Conservation (phyloP, 495 filamentous ascomycete genomes). For the Aspergillus olivimuriae region DNA sequence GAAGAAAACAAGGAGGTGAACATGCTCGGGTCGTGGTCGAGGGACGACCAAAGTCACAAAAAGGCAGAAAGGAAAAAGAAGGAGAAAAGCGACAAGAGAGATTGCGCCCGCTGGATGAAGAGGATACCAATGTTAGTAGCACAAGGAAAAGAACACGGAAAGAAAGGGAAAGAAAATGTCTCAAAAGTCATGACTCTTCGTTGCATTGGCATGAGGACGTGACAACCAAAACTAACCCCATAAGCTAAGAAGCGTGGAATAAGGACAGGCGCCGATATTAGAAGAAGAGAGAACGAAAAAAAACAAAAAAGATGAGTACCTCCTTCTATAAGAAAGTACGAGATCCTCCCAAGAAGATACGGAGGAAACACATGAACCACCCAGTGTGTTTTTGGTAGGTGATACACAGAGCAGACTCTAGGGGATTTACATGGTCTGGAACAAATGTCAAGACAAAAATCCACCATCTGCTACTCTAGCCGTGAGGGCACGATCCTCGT, state of each 20-base stretch:
- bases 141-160: conserved; percentile 4
- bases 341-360: background rate
- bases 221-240: conserved; percentile 23
- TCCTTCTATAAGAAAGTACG: conserved; percentile 3
- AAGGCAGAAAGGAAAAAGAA: no score
- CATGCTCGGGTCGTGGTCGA: background rate
- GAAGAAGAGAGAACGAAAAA: conserved; percentile 16
- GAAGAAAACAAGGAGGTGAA: background rate
- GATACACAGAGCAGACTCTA: background rate
- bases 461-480: no score
- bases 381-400: background rate
- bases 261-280: conserved; percentile 21
- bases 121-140: background rate
- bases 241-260: conserved; percentile 15
- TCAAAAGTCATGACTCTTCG: conserved; percentile 38
- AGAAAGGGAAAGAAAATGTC: conserved; percentile 13
- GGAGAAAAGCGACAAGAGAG: background rate
- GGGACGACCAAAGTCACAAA: no score
- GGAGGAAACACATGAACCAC: background rate
- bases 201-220: conserved; percentile 41
- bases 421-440: background rate
- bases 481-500: no score
- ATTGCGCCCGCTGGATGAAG: background rate
- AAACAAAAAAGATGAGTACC: conserved; percentile 11
- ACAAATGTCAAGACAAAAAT: background rate